phyloP scores from a whole-genome alignment of 1,284 basidiomycete genomes.

The Ceratobasidium sp. region DNA sequence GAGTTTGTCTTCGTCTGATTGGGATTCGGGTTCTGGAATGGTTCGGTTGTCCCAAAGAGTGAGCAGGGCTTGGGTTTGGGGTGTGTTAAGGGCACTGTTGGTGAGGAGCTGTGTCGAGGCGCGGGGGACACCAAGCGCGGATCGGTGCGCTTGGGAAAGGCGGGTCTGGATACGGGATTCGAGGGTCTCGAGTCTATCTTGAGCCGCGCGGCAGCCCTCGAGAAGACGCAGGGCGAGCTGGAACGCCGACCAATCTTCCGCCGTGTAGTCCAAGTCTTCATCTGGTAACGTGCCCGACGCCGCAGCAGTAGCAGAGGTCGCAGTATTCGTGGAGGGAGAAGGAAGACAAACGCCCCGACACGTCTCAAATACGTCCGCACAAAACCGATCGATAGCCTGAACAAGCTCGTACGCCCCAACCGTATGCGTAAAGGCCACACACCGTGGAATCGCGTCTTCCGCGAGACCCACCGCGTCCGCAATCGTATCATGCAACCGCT shows the following conservation, averaged over 20 bases:
- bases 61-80: slow-evolving; percentile 74
- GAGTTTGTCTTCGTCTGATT: slow-evolving; percentile 49
- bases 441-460: slow-evolving; percentile 83
- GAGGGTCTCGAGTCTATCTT: slow-evolving; percentile 74
- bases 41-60: slow-evolving; percentile 13
- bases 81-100: slow-evolving; percentile 85
- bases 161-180: slow-evolving; percentile 75
- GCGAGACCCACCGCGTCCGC: slow-evolving; percentile 80
- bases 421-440: slow-evolving; percentile 86
- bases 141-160: slow-evolving; percentile 65
- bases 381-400: slow-evolving; percentile 76
- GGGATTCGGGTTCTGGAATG: slow-evolving; percentile 49
- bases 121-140: slow-evolving; percentile 67
- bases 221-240: slow-evolving; percentile 87
- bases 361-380: slow-evolving; percentile 75
- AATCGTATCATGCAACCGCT: slow-evolving; percentile 77
- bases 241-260: slow-evolving; percentile 88
- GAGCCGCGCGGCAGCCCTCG: slow-evolving; percentile 77
- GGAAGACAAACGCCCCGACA: slow-evolving; percentile 70
- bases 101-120: slow-evolving; percentile 76
- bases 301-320: slow-evolving; percentile 40
- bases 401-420: slow-evolving; percentile 83
- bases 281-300: slow-evolving; percentile 51
- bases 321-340: slow-evolving; percentile 56
- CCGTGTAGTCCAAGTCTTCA: slow-evolving; percentile 83